Percentiles rank a stretch among this genome's conserved stretches.
Conservation (phyloP, 805 yeast species). For the Clavispora fructus region DNA sequence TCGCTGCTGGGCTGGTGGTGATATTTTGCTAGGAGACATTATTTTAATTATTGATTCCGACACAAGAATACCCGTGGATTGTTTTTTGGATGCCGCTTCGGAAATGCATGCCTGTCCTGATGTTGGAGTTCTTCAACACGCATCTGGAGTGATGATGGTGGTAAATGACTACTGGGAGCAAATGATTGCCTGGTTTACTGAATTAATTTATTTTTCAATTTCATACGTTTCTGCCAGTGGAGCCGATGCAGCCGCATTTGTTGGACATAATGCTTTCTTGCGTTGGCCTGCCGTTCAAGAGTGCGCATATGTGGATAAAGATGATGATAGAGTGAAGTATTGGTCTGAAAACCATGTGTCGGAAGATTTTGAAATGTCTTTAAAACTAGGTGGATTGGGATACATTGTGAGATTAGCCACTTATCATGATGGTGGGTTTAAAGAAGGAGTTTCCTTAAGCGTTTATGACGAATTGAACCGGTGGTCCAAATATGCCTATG, state of each 20-base stretch:
- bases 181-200: not conserved
- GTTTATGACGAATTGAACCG: not conserved
- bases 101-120: not conserved
- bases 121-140: not conserved
- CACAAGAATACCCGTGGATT: not conserved
- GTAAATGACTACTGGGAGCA: conserved; percentile 1
- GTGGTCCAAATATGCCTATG: not conserved
- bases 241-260: not conserved
- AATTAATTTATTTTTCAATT: not conserved
- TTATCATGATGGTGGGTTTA: not conserved
- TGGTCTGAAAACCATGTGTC: not conserved
- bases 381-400: not conserved
- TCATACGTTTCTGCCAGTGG: not conserved
- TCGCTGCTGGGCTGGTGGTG: not conserved
- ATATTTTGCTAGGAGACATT: not conserved
- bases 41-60: not conserved
- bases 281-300: not conserved
- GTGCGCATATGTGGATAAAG: not conserved
- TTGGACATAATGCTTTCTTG: not conserved
- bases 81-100: not conserved
- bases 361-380: conserved; percentile 1
- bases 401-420: not conserved
- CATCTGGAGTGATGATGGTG: not conserved
- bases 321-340: not conserved
- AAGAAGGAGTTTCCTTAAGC: not conserved